Percentiles rank a stretch among this genome's conserved stretches.
Evolutionary conservation across 2,329 filamentous ascomycete genomes (phyloP).

Genomic region (Uncinocarpus reesii): DNA sequence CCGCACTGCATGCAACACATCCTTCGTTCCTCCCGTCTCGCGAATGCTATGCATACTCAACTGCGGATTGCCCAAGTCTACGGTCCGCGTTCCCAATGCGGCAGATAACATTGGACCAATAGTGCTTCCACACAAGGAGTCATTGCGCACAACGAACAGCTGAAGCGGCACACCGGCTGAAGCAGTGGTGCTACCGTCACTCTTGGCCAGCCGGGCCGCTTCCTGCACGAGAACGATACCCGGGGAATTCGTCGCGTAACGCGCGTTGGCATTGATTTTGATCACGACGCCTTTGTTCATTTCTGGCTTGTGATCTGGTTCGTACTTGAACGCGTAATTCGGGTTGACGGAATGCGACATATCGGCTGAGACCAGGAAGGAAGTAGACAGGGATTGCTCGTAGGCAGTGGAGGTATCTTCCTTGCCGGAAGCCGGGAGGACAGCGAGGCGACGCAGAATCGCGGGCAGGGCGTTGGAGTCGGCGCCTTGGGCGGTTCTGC

Average conservation of each 20-base stretch:
- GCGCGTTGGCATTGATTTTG: conserved; percentile 95
- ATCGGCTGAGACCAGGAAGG: conserved; percentile 89
- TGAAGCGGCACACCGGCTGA: conserved; percentile 66
- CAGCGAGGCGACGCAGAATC: conserved; percentile 74
- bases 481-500: conserved; percentile 81
- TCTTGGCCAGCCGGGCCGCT: conserved; percentile 48
- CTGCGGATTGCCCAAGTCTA: conserved; percentile 90
- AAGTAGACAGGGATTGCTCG: conserved; percentile 82
- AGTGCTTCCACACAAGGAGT: conserved; percentile 86
- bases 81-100: conserved; percentile 71
- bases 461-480: conserved; percentile 84
- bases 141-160: conserved; percentile 91
- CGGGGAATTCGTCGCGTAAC: conserved; percentile 92
- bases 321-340: conserved; percentile 88
- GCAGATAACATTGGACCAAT: conserved; percentile 96
- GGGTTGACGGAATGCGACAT: conserved; percentile 97
- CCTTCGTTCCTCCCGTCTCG: conserved; percentile 78
- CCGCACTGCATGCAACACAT: conserved; percentile 75
- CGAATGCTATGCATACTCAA: conserved; percentile 95
- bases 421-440: conserved; percentile 54
- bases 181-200: conserved; percentile 40
- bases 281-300: conserved; percentile 96
- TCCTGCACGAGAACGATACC: conserved; percentile 90
- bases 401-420: conserved; percentile 63
- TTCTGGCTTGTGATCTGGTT: conserved; percentile 77